Evolutionary conservation across 1,139 yeast genomes (phyloP), one percentile per base, ranked within the genome.

Genomic region (Debaryomycetaceae sp.): DNA sequence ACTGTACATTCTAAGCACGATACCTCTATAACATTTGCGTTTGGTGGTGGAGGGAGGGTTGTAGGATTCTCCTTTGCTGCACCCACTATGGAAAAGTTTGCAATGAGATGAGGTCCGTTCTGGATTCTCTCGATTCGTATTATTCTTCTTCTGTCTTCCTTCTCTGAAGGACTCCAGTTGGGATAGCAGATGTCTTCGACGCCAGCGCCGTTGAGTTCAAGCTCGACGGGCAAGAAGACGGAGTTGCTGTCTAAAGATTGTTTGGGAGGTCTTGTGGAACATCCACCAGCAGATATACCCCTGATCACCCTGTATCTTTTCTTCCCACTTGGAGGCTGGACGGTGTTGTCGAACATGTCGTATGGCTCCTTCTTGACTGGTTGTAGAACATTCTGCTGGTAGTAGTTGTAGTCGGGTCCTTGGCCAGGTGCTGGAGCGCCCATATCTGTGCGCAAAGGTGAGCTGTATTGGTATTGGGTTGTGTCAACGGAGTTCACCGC

Each of bases 251-350:
- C 61, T 2, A 60, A 53, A 2, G 67, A 58, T 31, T 64, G 63
- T 45, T 70, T 74, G 14, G 84, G 84, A 1, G 83, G 83, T 43
- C 76, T 67, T 2, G 81, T 75, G 17, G 71, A 65, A 30, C 77
- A 63, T 1, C 83, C 83, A 15, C 84, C 83, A 4, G 83, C 79
- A 26, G 79, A 74, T 11, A 78, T 63, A 6, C 84, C 84, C 45
- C 85, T 64, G 16, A 78, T 65, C 2, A 79, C 73, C 32, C 75
- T 63, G 50, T 66, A 76, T 32, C 68, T 57, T 35, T 51, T 53
- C 35, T 44, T 44, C 24, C 43, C 42, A 17, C 34, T 35, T 15
- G 15, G 22, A 17, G 38, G 26, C 16, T 24, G n/a, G 4, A 38
- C 35, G 8, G 18, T 24, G 14, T 39, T 35, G 14, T 41, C 38